Percentiles rank a stretch among this genome's conserved stretches.
phyloP scores from a whole-genome alignment of 139 green algal species.

The Chlorokybus atmophyticus region DNA sequence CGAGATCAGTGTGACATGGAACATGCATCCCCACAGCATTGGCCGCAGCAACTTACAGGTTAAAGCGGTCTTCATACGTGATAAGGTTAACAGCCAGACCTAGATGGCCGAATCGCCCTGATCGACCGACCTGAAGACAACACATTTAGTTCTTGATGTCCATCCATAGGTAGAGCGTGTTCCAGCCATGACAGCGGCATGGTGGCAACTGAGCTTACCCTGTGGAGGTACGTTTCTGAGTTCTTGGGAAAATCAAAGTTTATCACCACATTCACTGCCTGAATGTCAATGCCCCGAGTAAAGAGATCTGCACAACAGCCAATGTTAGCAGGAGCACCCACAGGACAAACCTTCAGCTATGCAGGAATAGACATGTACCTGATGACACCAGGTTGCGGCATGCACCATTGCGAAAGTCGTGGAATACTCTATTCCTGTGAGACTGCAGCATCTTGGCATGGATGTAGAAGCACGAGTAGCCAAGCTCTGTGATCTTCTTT shows the following conservation, averaged over 20 bases:
- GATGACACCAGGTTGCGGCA: constrained; percentile 97
- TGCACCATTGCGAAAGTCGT: constrained; percentile 95
- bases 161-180: too few relatives aligned
- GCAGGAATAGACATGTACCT: constrained; percentile 35
- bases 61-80: constrained; percentile 96
- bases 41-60: constrained; percentile 53
- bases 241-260: constrained; percentile 99
- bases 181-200: too few relatives aligned
- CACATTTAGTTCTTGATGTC: too few relatives aligned
- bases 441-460: constrained; percentile 98
- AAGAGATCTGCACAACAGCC: constrained; percentile 76
- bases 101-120: constrained; percentile 95
- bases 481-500: constrained; percentile 99
- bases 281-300: constrained; percentile 96
- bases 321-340: too few relatives aligned
- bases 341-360: not conserved
- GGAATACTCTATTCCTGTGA: constrained; percentile 98
- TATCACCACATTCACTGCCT: constrained; percentile 99
- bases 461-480: constrained; percentile 99
- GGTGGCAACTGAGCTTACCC: too few relatives aligned
- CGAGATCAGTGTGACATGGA: too few relatives aligned
- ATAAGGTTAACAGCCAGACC: constrained; percentile 96
- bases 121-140: constrained; percentile 60
- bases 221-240: constrained; percentile 96
- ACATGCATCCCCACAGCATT: not conserved